These are phyloP conservation scores for Aquilaria agallochum DNA, from an alignment of 441 rosid genomes.

Conservation along the genomic window DNA sequence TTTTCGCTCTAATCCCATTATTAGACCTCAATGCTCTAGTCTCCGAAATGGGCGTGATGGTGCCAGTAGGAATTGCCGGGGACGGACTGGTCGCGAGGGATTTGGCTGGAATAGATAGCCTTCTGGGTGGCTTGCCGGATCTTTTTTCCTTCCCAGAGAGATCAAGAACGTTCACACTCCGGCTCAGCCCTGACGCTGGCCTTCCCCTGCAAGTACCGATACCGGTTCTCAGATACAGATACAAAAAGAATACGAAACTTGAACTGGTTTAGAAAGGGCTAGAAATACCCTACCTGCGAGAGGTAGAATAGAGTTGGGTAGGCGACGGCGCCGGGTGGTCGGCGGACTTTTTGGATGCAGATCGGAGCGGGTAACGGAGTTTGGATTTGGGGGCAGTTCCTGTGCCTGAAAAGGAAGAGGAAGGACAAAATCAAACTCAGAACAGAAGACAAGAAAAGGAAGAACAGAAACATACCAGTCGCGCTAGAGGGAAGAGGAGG, in stretches of 20 bases:
- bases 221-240: background rate
- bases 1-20: constrained; percentile 28
- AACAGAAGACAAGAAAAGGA: background rate
- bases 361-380: constrained; percentile 72
- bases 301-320: constrained; percentile 41
- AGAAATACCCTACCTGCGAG: constrained; percentile 14
- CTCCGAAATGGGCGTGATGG: constrained; percentile 57
- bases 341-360: constrained; percentile 53
- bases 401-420: constrained; percentile 5
- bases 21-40: constrained; percentile 36
- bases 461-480: constrained; percentile 22
- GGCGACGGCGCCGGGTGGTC: constrained; percentile 49
- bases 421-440: background rate
- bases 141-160: constrained; percentile 57
- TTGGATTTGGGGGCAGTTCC: constrained; percentile 53
- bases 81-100: constrained; percentile 25
- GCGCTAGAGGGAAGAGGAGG: constrained; percentile 12
- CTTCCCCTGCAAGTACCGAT: constrained; percentile 31
- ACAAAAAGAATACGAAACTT: background rate
- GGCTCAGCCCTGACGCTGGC: constrained; percentile 52
- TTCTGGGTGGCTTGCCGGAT: constrained; percentile 74
- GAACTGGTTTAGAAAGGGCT: background rate
- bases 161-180: constrained; percentile 69
- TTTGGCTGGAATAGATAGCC: constrained; percentile 75
- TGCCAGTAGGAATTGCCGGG: constrained; percentile 25